phyloP scores from a whole-genome alignment of 2,329 filamentous ascomycete species.

The Aspergillus glaucus region DNA sequence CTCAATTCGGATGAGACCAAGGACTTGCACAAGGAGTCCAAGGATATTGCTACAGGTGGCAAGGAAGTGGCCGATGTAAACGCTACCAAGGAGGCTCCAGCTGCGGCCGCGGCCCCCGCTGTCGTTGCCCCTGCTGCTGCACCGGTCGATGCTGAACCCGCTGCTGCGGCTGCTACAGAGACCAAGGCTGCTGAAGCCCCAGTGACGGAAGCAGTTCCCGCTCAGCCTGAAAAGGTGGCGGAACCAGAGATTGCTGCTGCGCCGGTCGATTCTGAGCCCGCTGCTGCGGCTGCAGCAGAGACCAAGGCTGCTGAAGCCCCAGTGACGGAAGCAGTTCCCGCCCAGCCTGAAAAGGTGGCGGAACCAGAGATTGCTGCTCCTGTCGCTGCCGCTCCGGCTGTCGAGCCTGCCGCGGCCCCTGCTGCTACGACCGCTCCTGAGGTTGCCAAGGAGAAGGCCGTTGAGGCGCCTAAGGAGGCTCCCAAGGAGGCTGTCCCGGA shows the following conservation, averaged over 20 bases:
- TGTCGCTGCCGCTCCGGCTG: neutral
- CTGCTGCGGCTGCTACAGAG: neutral
- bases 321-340: neutral
- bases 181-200: neutral
- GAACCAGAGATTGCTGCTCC: neutral
- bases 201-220: neutral
- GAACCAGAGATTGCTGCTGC: neutral
- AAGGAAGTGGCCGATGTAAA: constrained; percentile 1
- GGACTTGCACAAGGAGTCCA: constrained; percentile 6
- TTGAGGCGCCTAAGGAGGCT: constrained; percentile 1
- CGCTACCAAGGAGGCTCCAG: neutral
- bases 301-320: neutral
- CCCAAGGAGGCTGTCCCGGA: neutral
- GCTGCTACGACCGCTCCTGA: neutral
- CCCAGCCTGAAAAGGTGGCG: neutral
- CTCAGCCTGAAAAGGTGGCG: neutral
- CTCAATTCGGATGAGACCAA: neutral
- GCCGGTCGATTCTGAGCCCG: neutral
- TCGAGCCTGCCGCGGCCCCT: neutral
- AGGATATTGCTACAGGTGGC: neutral
- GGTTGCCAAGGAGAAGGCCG: neutral
- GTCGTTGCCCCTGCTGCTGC: constrained; percentile 1
- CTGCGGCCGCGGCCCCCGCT: neutral
- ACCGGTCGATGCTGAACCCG: neutral
- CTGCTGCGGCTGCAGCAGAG: neutral